These are phyloP conservation scores for Cenchrus fungigraminus DNA, from an alignment of 176 grass and related monocot species.

Conservation along the genomic window DNA sequence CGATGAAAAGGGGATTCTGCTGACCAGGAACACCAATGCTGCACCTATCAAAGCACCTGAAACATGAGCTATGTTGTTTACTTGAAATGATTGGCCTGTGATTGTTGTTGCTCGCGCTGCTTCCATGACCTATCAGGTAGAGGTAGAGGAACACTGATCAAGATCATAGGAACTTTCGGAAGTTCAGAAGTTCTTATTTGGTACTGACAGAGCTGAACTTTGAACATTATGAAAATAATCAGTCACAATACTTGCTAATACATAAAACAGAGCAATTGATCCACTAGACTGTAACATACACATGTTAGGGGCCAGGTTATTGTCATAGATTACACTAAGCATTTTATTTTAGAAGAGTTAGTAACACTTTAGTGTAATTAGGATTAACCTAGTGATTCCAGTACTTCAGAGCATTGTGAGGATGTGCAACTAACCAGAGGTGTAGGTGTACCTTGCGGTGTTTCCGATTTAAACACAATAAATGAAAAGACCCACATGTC, in stretches of 20 bases:
- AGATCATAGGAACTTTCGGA: constrained; percentile 18
- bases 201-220: constrained; percentile 8
- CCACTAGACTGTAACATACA: background rate
- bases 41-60: constrained; percentile 97
- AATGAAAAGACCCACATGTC: background rate
- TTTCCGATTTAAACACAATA: background rate
- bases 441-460: background rate
- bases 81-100: constrained; percentile 60
- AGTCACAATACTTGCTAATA: background rate
- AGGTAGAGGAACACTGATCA: constrained; percentile 8
- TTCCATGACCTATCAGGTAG: constrained; percentile 77
- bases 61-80: constrained; percentile 94
- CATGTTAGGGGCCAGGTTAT: constrained; percentile 15
- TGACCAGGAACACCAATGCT: constrained; percentile 69
- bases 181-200: background rate
- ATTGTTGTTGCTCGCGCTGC: constrained; percentile 77
- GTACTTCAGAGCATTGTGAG: background rate
- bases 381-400: constrained; percentile 7
- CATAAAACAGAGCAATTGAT: background rate
- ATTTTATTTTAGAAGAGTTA: background rate
- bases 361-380: background rate
- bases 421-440: constrained; percentile 17
- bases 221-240: background rate
- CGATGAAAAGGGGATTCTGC: constrained; percentile 58
- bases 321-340: background rate